phyloP scores from a whole-genome alignment of 495 filamentous ascomycete species.

The Aspergillus saccharolyticus region DNA sequence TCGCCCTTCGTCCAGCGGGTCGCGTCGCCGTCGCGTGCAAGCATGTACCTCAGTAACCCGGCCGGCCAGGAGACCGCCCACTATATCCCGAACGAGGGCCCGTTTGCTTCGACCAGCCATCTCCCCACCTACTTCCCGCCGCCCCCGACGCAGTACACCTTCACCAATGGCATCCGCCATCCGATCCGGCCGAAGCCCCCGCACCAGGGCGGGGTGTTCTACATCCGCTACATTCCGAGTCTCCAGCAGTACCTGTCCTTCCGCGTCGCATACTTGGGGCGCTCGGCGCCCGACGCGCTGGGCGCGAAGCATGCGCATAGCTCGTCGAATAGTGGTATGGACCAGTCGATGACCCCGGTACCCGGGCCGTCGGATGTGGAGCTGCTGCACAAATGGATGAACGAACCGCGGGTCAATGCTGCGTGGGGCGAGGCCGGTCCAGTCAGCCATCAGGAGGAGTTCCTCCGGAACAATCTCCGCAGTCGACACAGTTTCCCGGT shows the following conservation, averaged over 20 bases:
- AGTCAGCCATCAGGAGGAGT: conserved; percentile 56
- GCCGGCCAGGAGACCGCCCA: conserved; percentile 20
- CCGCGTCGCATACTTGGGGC: conserved; percentile 56
- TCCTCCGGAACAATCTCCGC: conserved; percentile 60
- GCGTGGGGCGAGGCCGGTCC: conserved; percentile 77
- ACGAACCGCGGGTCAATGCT: conserved; percentile 72
- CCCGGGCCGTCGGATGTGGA: conserved; percentile 56
- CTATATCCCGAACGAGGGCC: conserved; percentile 41
- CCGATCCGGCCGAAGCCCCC: conserved; percentile 86
- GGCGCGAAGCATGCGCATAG: conserved; percentile 24
- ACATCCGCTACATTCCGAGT: conserved; percentile 79
- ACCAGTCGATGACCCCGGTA: conserved; percentile 19
- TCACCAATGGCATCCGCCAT: conserved; percentile 75
- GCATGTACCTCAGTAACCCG: conserved; percentile 22
- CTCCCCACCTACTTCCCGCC: conserved; percentile 89
- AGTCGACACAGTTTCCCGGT: conserved; percentile 78
- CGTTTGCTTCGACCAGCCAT: conserved; percentile 68
- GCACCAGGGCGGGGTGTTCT: conserved; percentile 82
- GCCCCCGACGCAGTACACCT: conserved; percentile 71
- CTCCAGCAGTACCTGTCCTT: conserved; percentile 83
- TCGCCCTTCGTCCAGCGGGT: conserved; percentile 45
- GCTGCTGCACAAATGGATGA: conserved; percentile 86
- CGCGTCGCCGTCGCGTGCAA: conserved; percentile 53
- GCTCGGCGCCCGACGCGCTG: conserved; percentile 11
- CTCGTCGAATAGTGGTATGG: conserved; percentile 23